Base-by-base conservation (phyloP, 148 eudicot genomes). In the Heliamphora exappendiculata region DNA sequence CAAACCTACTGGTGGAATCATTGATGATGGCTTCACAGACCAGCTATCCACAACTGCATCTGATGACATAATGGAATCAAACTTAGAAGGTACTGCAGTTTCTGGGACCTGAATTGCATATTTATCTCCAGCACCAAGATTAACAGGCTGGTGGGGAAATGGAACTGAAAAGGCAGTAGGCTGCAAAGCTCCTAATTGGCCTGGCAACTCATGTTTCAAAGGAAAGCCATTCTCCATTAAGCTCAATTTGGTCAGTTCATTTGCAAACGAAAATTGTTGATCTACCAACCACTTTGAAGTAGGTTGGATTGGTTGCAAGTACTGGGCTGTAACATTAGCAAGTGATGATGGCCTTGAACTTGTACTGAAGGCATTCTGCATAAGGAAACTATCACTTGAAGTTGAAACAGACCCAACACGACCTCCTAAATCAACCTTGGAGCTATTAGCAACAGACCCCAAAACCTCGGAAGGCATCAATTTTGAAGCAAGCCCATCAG, bases 111-210 rank as follows among this genome's bases (percentile, higher is more conserved):
- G 82, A 60, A 75, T 72, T 42, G 88, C 76, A 79, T 82, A 82
- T 31, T 57, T 78, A 64, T 58, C 77, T 55, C 83, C 78, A 34
- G 74, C n/a, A 50, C 72, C 74, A 66, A 76, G 60, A 82, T 63
- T 84, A 60, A 81, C 74, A 81, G 91, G 60, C 28, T 86, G 90
- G 11, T 84, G 86, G 14, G 88, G 81, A 74, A 84, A 85, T 5
- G 97, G 89, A 47, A 80, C 78, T 16, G 92, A 81, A 73, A 80
- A 74, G n/a, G 89, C 78, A 76, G 87, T 80, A 80, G 88, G 78
- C 59, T 79, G 87, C 75, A 81, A 70, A 42, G 76, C 72, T 75
- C 85, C 80, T 41, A 70, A 67, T 75, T 57, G 67, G 17, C 81
- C 84, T 60, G 68, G 81, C 41, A 84, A 69, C 22, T 70, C 86